These are phyloP conservation scores for Jatropha multifida DNA, from an alignment of 441 rosid species.

Conservation along the genomic window DNA sequence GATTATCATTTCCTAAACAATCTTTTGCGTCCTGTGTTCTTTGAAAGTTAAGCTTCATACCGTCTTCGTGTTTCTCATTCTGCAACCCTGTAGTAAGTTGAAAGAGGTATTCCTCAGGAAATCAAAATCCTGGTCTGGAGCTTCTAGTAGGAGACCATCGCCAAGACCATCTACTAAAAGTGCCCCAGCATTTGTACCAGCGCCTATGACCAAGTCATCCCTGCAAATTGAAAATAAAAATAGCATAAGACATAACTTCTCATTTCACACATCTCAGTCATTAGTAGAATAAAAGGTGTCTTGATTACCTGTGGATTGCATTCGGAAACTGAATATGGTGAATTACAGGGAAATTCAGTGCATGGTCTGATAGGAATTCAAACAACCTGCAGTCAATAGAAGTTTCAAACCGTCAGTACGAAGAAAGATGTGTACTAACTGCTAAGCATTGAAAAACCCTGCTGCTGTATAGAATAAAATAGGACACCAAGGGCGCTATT, in stretches of 20 bases:
- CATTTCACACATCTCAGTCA: slow-evolving; percentile 2
- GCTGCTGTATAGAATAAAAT: background rate
- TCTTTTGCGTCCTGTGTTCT: background rate
- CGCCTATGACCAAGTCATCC: slow-evolving; percentile 89
- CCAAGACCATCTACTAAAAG: slow-evolving; percentile 96
- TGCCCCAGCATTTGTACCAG: slow-evolving; percentile 80
- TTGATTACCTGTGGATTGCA: slow-evolving; percentile 67
- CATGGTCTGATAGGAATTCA: slow-evolving; percentile 72
- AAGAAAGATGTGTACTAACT: background rate
- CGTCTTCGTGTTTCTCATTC: slow-evolving; percentile 98
- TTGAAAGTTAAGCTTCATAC: slow-evolving; percentile 37
- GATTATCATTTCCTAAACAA: background rate
- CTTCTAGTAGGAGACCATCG: slow-evolving; percentile 89
- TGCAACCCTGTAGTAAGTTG: slow-evolving; percentile 94
- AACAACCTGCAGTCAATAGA: slow-evolving; percentile 59
- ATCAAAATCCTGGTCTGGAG: slow-evolving; percentile 82
- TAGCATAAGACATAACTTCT: slow-evolving; percentile 17
- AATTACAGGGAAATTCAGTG: slow-evolving; percentile 74
- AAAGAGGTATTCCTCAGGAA: slow-evolving; percentile 88
- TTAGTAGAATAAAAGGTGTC: slow-evolving; percentile 1
- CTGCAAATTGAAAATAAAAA: slow-evolving; percentile 41
- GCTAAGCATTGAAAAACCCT: background rate
- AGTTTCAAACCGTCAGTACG: slow-evolving; percentile 17
- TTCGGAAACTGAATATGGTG: slow-evolving; percentile 84
- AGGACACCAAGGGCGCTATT: background rate